Conservation (phyloP, 1,284 basidiomycete species). For the Melampsora americana region DNA sequence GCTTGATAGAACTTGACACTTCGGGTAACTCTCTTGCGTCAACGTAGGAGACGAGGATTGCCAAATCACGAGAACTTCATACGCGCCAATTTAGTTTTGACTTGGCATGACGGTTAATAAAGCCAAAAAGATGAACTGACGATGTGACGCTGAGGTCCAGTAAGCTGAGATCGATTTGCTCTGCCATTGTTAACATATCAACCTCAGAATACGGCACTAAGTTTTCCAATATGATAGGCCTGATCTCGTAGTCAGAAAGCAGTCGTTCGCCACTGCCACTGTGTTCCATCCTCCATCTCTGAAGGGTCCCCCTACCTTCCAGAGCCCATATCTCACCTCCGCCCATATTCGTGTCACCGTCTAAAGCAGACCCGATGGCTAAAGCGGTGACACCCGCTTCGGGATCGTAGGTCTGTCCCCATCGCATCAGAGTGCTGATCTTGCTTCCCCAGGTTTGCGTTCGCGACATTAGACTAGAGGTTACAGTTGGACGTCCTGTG, state of each 20-base stretch:
- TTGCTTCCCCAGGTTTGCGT: slow-evolving; percentile 38
- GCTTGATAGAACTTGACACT: slow-evolving; percentile 22
- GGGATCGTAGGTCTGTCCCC: slow-evolving; percentile 37
- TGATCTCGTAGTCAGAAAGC: slow-evolving; percentile 51
- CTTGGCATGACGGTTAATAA: slow-evolving; percentile 27
- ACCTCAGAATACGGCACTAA: slow-evolving; percentile 47
- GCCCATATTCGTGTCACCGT: slow-evolving; percentile 45
- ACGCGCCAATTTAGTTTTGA: slow-evolving; percentile 42
- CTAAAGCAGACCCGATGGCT: slow-evolving; percentile 46
- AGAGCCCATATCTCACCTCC: slow-evolving; percentile 50
- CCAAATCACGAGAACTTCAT: slow-evolving; percentile 38
- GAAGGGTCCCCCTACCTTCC: slow-evolving; percentile 47
- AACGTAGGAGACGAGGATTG: slow-evolving; percentile 33
- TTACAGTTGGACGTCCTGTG: slow-evolving; percentile 29
- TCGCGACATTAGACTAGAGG: slow-evolving; percentile 37
- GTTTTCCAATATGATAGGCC: slow-evolving; percentile 48
- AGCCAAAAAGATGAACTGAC: not conserved
- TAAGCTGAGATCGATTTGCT: slow-evolving; percentile 38
- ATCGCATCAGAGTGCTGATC: slow-evolving; percentile 33
- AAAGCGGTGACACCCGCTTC: slow-evolving; percentile 48
- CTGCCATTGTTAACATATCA: slow-evolving; percentile 47
- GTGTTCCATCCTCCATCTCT: slow-evolving; percentile 52
- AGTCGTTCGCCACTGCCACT: slow-evolving; percentile 48
- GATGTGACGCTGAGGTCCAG: slow-evolving; percentile 34
- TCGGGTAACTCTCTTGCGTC: slow-evolving; percentile 12